phyloP scores from a whole-genome alignment of 179 eudicot genomes.

The Camellia oleifera region DNA sequence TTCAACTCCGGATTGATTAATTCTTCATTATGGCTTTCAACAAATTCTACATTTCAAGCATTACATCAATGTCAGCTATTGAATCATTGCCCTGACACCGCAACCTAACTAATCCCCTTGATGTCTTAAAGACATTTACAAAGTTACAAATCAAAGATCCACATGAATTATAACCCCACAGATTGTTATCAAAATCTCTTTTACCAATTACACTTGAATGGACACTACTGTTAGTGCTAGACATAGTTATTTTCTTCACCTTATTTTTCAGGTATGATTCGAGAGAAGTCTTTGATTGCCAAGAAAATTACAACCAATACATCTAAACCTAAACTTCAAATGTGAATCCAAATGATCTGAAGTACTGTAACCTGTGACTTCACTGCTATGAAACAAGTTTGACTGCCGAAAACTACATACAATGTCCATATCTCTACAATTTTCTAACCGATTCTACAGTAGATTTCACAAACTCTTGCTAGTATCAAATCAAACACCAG shows the following conservation, averaged over 20 bases:
- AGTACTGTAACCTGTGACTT: slow-evolving; percentile 30
- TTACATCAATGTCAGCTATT: slow-evolving; percentile 52
- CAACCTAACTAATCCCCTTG: slow-evolving; percentile 28
- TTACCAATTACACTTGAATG: slow-evolving; percentile 20
- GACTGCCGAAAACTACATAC: slow-evolving; percentile 58
- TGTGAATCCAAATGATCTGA: slow-evolving; percentile 28
- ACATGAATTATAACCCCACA: slow-evolving; percentile 23
- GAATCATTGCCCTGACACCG: slow-evolving; percentile 78
- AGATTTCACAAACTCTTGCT: slow-evolving; percentile 2
- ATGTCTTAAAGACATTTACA: slow-evolving; percentile 19
- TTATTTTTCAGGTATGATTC: slow-evolving; percentile 34
- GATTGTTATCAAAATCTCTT: slow-evolving; percentile 27
- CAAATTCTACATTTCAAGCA: slow-evolving; percentile 43
- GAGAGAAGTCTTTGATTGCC: slow-evolving; percentile 30
- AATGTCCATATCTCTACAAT: slow-evolving; percentile 47
- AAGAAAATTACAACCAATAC: slow-evolving; percentile 30
- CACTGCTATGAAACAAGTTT: slow-evolving; percentile 36
- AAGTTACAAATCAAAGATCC: slow-evolving; percentile 23
- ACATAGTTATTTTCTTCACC: slow-evolving; percentile 28
- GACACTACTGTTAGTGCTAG: slow-evolving; percentile 23
- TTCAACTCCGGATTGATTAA: slow-evolving; percentile 27
- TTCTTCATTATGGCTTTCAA: slow-evolving; percentile 21
- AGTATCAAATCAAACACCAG: slow-evolving; percentile 24
- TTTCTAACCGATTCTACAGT: neutral
- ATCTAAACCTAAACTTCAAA: slow-evolving; percentile 29